A percentile compares a stretch with the other conserved stretches of the same genome.
Evolutionary conservation across 345 rosid species (phyloP).

Genomic region (Aquilaria malaccensis): DNA sequence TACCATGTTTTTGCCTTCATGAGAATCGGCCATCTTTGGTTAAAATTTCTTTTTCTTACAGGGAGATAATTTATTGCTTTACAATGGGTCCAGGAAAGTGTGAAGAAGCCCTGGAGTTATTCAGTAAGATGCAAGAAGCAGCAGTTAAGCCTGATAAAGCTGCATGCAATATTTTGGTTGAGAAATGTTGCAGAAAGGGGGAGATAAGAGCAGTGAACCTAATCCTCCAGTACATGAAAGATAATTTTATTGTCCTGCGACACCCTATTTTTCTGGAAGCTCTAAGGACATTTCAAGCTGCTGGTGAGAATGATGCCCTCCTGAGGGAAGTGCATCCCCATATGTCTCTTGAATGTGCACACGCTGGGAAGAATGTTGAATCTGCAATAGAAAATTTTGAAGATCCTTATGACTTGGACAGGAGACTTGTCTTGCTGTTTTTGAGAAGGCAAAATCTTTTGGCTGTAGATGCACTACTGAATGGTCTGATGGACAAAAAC

Average conservation of each 20-base stretch:
- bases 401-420: constrained; percentile 29
- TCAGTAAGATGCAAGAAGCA: constrained; percentile 71
- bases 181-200: constrained; percentile 54
- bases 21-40: no score
- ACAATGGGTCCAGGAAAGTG: constrained; percentile 50
- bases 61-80: constrained; percentile 10
- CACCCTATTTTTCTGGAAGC: constrained; percentile 62
- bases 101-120: constrained; percentile 61
- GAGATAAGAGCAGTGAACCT: constrained; percentile 34
- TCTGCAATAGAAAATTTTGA: constrained; percentile 8
- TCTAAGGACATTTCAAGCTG: constrained; percentile 33
- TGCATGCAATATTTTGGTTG: constrained; percentile 72
- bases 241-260: constrained; percentile 47
- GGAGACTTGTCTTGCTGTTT: constrained; percentile 37
- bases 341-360: constrained; percentile 28
- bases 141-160: constrained; percentile 87
- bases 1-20: no score
- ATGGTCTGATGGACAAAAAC: constrained; percentile 30
- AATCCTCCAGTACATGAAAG: constrained; percentile 64
- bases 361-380: constrained; percentile 15
- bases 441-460: constrained; percentile 58
- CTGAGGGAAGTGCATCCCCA: constrained; percentile 69
- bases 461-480: constrained; percentile 49
- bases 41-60: no score
- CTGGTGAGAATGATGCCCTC: constrained; percentile 44